A percentile compares a stretch with the other conserved stretches of the same genome.
These are phyloP conservation scores for Lippia alba DNA, from an alignment of 305 asterid species.

Conservation along the genomic window DNA sequence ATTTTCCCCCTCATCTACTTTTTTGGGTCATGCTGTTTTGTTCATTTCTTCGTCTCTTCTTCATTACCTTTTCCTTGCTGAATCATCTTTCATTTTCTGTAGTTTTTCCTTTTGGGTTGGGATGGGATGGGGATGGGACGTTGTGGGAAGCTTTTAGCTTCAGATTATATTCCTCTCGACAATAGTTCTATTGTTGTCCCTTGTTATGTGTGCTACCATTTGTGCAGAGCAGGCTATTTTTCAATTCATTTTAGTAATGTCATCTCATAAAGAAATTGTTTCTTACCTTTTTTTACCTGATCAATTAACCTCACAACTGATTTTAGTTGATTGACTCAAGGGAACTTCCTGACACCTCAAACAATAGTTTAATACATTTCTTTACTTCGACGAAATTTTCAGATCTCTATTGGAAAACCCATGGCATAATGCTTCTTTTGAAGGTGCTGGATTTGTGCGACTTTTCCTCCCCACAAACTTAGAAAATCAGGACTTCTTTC, in stretches of 20 bases:
- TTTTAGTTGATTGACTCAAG: slow-evolving; percentile 20
- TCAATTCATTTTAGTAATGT: background rate
- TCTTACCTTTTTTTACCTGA: slow-evolving; percentile 21
- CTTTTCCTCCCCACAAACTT: slow-evolving; percentile 88
- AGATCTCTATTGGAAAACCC: slow-evolving; percentile 93
- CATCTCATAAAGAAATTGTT: slow-evolving; percentile 22
- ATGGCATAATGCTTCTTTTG: slow-evolving; percentile 95
- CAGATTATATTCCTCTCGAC: no score
- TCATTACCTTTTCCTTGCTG: background rate
- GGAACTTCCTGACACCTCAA: slow-evolving; percentile 25
- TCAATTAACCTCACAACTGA: slow-evolving; percentile 16
- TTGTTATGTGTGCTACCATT: no score
- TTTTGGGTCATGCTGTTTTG: background rate
- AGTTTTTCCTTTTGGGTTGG: background rate
- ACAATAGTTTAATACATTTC: slow-evolving; percentile 25
- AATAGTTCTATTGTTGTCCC: no score
- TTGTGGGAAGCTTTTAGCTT: background rate
- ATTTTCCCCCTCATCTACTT: background rate
- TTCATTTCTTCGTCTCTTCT: background rate
- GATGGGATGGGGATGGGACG: background rate
- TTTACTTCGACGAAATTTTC: slow-evolving; percentile 46
- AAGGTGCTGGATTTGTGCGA: slow-evolving; percentile 92
- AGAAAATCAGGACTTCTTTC: slow-evolving; percentile 83
- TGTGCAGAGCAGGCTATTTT: slow-evolving; percentile 15
- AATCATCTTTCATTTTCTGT: background rate